phyloP scores from a whole-genome alignment of 768 basidiomycete genomes.

The Collybia sordida region DNA sequence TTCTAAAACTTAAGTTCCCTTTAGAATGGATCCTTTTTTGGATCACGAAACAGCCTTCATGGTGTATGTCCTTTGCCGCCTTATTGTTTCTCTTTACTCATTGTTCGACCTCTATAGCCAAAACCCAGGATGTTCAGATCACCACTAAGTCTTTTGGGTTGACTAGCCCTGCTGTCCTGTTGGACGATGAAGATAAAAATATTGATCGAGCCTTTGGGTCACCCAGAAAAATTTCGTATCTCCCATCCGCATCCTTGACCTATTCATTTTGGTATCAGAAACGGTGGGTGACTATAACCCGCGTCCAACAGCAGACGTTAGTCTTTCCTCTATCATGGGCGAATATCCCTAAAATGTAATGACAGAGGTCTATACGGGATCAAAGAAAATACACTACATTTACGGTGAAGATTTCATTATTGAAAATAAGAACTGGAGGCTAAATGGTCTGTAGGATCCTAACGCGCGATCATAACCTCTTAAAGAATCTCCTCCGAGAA shows the following conservation, averaged over 20 bases:
- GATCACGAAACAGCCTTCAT: conserved; percentile 54
- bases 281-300: conserved; percentile 26
- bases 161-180: conserved; percentile 20
- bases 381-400: conserved; percentile 13
- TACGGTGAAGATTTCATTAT: conserved; percentile 7
- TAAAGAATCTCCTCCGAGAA: conserved; percentile 42
- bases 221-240: conserved; percentile 27
- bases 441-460: conserved; percentile 32
- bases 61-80: conserved; percentile 45
- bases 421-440: not conserved
- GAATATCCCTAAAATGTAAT: not conserved
- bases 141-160: conserved; percentile 33
- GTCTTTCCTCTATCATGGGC: not conserved
- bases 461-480: conserved; percentile 32
- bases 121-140: conserved; percentile 47
- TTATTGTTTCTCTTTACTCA: not conserved
- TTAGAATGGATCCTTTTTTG: conserved; percentile 61
- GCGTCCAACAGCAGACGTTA: conserved; percentile 9
- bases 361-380: conserved; percentile 9
- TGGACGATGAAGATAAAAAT: conserved; percentile 26
- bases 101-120: conserved; percentile 20
- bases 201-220: conserved; percentile 7
- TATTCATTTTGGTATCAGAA: conserved; percentile 33
- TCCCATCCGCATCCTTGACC: conserved; percentile 29
- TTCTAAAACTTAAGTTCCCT: not conserved